Percentiles rank a stretch among this genome's conserved stretches.
phyloP scores from a whole-genome alignment of 192 early-diverging fungal genomes.

The Backusella macrospora region DNA sequence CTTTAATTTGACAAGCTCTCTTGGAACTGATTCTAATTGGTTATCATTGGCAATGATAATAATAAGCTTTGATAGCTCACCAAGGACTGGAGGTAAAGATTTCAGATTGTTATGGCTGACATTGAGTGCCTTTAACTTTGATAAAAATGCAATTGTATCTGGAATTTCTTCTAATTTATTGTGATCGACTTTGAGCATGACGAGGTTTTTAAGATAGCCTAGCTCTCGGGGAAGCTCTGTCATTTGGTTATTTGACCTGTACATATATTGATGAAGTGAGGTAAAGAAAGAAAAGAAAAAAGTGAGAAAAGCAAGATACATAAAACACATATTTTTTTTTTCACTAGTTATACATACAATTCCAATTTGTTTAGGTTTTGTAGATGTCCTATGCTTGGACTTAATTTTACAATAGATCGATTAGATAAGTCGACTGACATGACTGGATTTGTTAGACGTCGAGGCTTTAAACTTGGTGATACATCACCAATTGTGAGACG shows the following conservation, averaged over 20 bases:
- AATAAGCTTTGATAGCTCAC: constrained; percentile 60
- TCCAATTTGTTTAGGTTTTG: constrained; percentile 2
- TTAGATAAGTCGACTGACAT: not conserved
- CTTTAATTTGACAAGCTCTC: constrained; percentile 55
- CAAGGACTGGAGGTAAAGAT: constrained; percentile 62
- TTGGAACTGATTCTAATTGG: constrained; percentile 11
- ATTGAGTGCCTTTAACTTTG: constrained; percentile 67
- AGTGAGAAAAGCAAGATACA: not conserved
- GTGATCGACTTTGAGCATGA: constrained; percentile 56
- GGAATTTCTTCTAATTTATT: constrained; percentile 68
- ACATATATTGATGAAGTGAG: not conserved
- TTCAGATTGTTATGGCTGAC: constrained; percentile 64
- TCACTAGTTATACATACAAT: not conserved
- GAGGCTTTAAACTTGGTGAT: not conserved
- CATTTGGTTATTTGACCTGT: constrained; percentile 21
- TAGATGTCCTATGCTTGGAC: constrained; percentile 17
- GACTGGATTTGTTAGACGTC: not conserved
- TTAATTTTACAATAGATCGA: constrained; percentile 11
- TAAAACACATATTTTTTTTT: no score
- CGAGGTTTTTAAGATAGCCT: constrained; percentile 65
- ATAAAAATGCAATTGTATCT: constrained; percentile 65
- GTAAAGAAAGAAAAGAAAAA: constrained; percentile 19
- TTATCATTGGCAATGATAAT: constrained; percentile 65
- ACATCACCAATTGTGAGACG: constrained; percentile 14
- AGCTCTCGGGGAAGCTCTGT: constrained; percentile 29